Conservation (phyloP, 1,284 basidiomycete species). For the Earliella scabrosa region DNA sequence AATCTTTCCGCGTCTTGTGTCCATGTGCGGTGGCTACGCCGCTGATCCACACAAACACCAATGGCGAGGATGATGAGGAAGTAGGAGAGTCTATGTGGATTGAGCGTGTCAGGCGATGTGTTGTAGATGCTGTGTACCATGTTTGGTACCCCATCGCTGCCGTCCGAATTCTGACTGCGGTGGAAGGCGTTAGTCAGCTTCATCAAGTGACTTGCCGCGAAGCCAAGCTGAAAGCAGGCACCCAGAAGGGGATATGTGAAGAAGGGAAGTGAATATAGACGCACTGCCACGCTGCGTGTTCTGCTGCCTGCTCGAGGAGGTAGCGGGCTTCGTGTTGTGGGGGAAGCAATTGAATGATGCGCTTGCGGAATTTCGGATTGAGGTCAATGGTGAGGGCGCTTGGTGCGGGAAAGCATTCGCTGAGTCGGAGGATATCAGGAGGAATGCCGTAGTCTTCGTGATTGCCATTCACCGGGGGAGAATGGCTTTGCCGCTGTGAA, state of each 20-base stretch:
- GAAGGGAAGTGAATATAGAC: constrained; percentile 34
- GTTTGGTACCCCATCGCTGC: constrained; percentile 66
- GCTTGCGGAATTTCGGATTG: constrained; percentile 52
- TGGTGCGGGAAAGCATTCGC: constrained; percentile 65
- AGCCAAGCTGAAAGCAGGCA: constrained; percentile 10
- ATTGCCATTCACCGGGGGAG: constrained; percentile 30
- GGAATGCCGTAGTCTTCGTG: constrained; percentile 46
- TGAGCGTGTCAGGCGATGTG: constrained; percentile 54
- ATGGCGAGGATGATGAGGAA: constrained; percentile 68
- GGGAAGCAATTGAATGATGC: constrained; percentile 63
- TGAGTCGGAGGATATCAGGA: constrained; percentile 60
- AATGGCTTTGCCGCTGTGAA: constrained; percentile 17
- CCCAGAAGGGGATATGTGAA: constrained; percentile 8
- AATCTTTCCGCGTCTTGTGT: constrained; percentile 60
- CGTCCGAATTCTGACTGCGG: constrained; percentile 64
- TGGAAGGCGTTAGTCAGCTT: constrained; percentile 20
- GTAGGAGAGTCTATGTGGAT: constrained; percentile 63
- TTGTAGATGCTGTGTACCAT: constrained; percentile 68
- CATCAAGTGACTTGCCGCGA: constrained; percentile 16
- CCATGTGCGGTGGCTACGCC: constrained; percentile 47
- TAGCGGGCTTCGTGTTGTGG: constrained; percentile 55
- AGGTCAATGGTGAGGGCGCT: constrained; percentile 53
- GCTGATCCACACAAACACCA: constrained; percentile 64
- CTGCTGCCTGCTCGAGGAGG: constrained; percentile 62
- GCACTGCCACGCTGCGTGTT: constrained; percentile 73